Evolutionary conservation across 345 rosid species (phyloP).

Genomic region (Acer saccharum): DNA sequence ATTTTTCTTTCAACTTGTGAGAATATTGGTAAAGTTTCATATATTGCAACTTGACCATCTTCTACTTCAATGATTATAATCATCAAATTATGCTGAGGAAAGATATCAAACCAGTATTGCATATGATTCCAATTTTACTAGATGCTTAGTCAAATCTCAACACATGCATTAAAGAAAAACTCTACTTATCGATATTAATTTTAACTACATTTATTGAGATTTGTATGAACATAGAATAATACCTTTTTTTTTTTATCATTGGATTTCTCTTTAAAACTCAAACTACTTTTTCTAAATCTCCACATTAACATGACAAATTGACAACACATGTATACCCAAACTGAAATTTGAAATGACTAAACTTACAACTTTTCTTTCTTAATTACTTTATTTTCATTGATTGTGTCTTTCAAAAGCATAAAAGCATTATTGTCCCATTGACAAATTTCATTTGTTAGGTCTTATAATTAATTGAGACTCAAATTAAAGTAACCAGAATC

Average conservation of each 20-base stretch:
- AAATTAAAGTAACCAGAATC: neutral
- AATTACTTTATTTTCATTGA: neutral
- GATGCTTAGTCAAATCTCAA: neutral
- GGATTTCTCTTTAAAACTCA: neutral
- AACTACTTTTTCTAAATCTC: neutral
- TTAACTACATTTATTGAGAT: neutral
- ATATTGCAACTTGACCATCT: neutral
- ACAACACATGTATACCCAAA: neutral
- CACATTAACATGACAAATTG: neutral
- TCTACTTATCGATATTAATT: too few relatives aligned
- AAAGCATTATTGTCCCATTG: neutral
- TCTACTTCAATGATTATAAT: neutral
- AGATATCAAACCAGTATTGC: too few relatives aligned
- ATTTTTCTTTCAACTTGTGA: neutral
- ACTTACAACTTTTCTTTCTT: neutral
- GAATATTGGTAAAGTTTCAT: neutral
- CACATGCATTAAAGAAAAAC: neutral
- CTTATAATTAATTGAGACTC: slow-evolving; percentile 11
- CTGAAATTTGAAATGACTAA: neutral
- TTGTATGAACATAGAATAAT: neutral
- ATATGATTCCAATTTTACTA: too few relatives aligned
- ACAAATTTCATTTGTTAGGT: neutral
- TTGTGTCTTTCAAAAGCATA: too few relatives aligned
- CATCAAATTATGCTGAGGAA: neutral
- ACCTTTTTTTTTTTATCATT: too few relatives aligned